These are phyloP conservation scores for Rhytidiadelphus loreus DNA, from an alignment of 225 moss, liverwort and hornwort genomes.

Conservation along the genomic window DNA sequence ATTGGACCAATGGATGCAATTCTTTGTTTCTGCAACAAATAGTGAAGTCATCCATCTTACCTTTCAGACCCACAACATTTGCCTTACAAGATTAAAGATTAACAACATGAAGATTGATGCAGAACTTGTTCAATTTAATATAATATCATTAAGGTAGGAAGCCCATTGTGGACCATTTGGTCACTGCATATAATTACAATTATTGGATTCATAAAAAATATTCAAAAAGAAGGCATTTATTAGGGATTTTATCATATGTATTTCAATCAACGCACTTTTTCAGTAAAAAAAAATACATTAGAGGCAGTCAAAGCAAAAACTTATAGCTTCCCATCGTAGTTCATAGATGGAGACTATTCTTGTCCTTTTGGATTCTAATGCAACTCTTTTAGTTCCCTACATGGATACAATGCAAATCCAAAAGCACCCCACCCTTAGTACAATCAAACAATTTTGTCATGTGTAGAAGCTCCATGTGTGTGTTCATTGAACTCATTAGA, in stretches of 20 bases:
- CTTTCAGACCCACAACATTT: accelerated
- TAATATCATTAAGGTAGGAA: neutral
- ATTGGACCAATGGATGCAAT: no score
- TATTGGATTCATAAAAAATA: neutral
- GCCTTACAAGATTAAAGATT: accelerated
- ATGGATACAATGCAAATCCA: neutral
- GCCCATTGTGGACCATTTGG: accelerated
- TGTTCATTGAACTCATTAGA: neutral
- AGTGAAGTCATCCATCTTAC: neutral
- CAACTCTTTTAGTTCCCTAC: neutral
- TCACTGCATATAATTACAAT: neutral
- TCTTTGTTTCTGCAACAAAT: neutral
- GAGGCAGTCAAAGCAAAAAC: accelerated
- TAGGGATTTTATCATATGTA: neutral
- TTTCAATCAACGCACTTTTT: neutral
- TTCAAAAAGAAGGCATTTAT: no score
- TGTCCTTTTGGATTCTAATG: neutral
- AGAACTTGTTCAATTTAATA: neutral
- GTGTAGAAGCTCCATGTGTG: accelerated
- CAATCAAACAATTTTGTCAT: neutral
- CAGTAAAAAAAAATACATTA: neutral
- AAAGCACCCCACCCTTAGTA: neutral
- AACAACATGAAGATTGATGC: accelerated
- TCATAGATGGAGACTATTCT: neutral
- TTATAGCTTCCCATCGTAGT: neutral